Percentiles rank a stretch among this genome's conserved stretches.
These are phyloP conservation scores for Tetragonia tetragonoides DNA, from an alignment of 148 eudicot genomes.

Conservation along the genomic window DNA sequence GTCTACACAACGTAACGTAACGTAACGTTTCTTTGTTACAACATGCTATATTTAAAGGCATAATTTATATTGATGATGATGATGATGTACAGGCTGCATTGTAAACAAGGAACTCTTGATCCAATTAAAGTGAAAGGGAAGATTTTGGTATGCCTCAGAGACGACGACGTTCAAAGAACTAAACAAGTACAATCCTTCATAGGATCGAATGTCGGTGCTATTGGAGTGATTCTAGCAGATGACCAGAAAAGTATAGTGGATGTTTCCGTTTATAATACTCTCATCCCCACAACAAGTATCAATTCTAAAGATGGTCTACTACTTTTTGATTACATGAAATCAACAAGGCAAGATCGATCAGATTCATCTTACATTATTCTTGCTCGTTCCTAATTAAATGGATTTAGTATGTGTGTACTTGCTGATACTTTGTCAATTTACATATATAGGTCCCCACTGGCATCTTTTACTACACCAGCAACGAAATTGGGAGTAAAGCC, in stretches of 20 bases:
- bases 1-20: too few relatives aligned
- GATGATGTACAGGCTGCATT: background rate
- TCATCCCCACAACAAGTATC: slow-evolving; percentile 4
- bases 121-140: slow-evolving; percentile 12
- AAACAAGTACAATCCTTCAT: background rate
- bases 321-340: slow-evolving; percentile 14
- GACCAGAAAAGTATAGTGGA: background rate
- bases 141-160: slow-evolving; percentile 10
- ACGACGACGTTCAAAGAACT: background rate
- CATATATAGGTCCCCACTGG: background rate
- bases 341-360: background rate
- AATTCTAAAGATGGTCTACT: slow-evolving; percentile 2
- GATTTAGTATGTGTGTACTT: too few relatives aligned
- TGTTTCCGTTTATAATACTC: background rate
- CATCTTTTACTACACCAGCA: background rate
- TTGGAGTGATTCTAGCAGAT: slow-evolving; percentile 9
- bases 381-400: background rate
- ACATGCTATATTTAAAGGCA: too few relatives aligned
- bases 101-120: background rate
- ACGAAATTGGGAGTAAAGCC: background rate
- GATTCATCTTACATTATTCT: background rate
- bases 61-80: too few relatives aligned
- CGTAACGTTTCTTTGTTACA: too few relatives aligned
- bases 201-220: slow-evolving; percentile 2
- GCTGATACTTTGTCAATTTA: background rate